Evolutionary conservation across 208 protist species (phyloP).

Genomic region (Acanthamoeba sp.): DNA sequence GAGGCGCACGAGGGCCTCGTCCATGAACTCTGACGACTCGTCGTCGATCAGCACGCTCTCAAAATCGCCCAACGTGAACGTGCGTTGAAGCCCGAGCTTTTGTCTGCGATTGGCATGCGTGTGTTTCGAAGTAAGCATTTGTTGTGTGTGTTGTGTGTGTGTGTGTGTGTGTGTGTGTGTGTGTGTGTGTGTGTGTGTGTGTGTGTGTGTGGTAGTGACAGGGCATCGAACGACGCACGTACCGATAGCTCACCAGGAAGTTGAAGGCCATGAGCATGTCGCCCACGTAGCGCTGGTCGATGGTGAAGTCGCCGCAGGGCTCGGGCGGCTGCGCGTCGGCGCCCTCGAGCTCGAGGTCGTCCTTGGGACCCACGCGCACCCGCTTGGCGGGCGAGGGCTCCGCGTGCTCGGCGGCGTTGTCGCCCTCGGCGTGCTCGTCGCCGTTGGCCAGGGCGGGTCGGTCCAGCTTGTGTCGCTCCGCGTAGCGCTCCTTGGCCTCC

Average conservation of each 20-base stretch:
- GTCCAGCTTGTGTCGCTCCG: background rate
- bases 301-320: background rate
- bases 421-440: background rate
- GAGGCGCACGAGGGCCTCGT: background rate
- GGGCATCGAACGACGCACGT: background rate
- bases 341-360: slow-evolving; percentile 1
- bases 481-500: slow-evolving; percentile 28
- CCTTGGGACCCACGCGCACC: background rate
- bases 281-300: background rate
- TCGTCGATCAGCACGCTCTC: background rate
- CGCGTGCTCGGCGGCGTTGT: background rate
- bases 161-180: background rate
- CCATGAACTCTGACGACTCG: background rate
- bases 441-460: background rate
- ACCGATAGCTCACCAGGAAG: slow-evolving; percentile 21
- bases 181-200: too few species aligned
- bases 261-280: slow-evolving; percentile 34
- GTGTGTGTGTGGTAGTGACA: too few species aligned
- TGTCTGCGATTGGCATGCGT: background rate
- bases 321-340: background rate
- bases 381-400: background rate
- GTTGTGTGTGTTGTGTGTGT: background rate
- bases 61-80: slow-evolving; percentile 25
- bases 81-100: slow-evolving; percentile 23
- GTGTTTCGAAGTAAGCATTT: too few species aligned